Evolutionary conservation across 306 rosid species (phyloP), one percentile per base, ranked within the genome.

Genomic region (Benincasa hispida): DNA sequence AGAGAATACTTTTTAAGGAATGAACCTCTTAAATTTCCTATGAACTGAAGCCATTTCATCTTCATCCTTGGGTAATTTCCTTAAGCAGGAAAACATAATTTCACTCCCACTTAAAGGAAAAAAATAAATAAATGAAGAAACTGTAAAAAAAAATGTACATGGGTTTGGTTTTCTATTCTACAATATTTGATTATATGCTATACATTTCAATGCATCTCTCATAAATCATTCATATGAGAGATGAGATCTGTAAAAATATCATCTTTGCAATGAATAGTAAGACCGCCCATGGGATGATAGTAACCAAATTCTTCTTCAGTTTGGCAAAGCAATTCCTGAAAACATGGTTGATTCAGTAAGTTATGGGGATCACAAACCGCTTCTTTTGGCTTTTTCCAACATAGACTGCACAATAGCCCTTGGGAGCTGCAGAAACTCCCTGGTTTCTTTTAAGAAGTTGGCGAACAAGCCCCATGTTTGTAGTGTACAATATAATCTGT

Each of bases 281-380:
- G 81, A 27, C 81, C 80, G 17, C 82, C 87, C 65, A 79, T 83
- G 2, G 82, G 85, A 77, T 85, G 85, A 50, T 69, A 17, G 54
- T 55, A 82, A 27, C 81, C 85, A 11, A 86, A 83, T 74, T 86
- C 87, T 60, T 86, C 87, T 55, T 79, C 79, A 47, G 70, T 77
- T 15, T 72, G 82, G 32, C 79, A 57, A 8, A 84, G 80, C 39
- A 82, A 69, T 4, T 80, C 72, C 61, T 82, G 77, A 24, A 87
- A 82, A 6, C 79, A 84, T 67, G 87, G 83, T 57, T 77, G 80
- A 56, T 81, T 87, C 85, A 89, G 78, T 72, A 85, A 2, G 79
- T 51, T 60, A 82, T 12, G 5, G 86, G 88, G 62, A 83, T 81
- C 34, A 83, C 61, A 10, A 83, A 79, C 51, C 82, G 48, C 84